Conservation (phyloP, 1,284 basidiomycete genomes). For the Cryptococcus amylolentus region DNA sequence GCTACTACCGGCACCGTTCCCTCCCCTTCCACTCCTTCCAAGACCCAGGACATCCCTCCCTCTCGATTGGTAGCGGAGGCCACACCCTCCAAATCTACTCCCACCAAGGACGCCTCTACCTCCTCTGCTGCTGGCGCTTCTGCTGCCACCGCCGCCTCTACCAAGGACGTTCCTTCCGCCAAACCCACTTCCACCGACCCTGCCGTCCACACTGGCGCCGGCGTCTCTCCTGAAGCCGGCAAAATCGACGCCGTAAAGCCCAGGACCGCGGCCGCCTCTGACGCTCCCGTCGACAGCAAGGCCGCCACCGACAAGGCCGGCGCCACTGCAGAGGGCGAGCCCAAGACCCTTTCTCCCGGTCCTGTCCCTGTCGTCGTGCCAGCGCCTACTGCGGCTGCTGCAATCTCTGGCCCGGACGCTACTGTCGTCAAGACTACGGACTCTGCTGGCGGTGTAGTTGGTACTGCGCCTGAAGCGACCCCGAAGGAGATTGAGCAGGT, state of each 20-base stretch:
- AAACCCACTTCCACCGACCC: too few relatives aligned
- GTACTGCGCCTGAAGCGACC: conserved; percentile 4
- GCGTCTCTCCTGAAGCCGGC: background rate
- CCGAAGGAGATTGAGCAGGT: conserved; percentile 25
- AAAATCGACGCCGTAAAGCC: background rate
- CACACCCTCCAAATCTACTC: background rate
- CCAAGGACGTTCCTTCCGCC: too few relatives aligned
- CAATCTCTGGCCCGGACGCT: background rate
- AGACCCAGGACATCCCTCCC: background rate
- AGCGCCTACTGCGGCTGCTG: background rate
- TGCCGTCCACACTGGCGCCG: background rate
- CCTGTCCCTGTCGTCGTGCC: conserved; percentile 1
- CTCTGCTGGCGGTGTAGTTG: conserved; percentile 1
- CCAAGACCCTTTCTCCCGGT: conserved; percentile 1
- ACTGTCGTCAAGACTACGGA: conserved; percentile 5
- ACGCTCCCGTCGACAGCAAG: background rate
- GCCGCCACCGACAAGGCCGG: conserved; percentile 1
- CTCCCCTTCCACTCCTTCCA: conserved; percentile 1
- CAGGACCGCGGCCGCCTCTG: background rate
- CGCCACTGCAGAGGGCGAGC: background rate
- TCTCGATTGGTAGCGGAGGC: background rate
- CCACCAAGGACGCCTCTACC: background rate
- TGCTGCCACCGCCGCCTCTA: background rate
- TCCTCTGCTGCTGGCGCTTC: background rate
- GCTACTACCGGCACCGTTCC: background rate